Conservation (phyloP, 23 red algal species). For the Porphyridium purpureum region DNA sequence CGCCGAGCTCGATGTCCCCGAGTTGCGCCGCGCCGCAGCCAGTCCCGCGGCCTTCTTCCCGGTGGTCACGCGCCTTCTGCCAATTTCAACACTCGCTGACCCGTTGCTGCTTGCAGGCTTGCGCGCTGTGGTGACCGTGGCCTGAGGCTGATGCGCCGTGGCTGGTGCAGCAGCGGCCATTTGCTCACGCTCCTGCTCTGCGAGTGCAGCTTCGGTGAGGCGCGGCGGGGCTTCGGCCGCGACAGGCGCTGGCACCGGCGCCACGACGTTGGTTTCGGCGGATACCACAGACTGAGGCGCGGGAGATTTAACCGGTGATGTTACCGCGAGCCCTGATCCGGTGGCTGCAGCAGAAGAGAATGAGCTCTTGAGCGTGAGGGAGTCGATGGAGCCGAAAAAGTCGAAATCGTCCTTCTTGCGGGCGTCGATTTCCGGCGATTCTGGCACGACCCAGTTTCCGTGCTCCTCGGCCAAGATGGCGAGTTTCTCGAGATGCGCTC, state of each 20-base stretch:
- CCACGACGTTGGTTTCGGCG: neutral
- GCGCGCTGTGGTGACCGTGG: neutral
- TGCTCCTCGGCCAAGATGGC: neutral
- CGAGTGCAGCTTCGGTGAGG: neutral
- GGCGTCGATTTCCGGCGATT: too few species aligned
- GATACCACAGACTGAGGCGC: neutral
- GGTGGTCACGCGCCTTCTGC: neutral
- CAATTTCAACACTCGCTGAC: neutral
- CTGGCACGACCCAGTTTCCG: too few species aligned
- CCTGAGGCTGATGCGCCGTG: too few species aligned
- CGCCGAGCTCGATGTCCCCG: neutral
- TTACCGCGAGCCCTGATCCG: too few species aligned
- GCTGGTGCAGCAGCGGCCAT: too few species aligned
- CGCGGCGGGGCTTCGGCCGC: neutral
- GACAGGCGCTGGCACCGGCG: neutral
- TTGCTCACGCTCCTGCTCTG: neutral
- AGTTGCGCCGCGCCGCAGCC: neutral
- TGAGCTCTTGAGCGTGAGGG: neutral
- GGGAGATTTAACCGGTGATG: neutral
- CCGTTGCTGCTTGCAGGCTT: neutral
- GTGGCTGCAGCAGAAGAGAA: neutral
- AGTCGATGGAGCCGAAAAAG: neutral
- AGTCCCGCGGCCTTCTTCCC: neutral
- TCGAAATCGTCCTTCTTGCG: neutral
- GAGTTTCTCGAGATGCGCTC: conserved; percentile 9